Percentiles rank a stretch among this genome's conserved stretches.
Evolutionary conservation across 768 basidiomycete genomes (phyloP).

Genomic region (Collybia nuda): DNA sequence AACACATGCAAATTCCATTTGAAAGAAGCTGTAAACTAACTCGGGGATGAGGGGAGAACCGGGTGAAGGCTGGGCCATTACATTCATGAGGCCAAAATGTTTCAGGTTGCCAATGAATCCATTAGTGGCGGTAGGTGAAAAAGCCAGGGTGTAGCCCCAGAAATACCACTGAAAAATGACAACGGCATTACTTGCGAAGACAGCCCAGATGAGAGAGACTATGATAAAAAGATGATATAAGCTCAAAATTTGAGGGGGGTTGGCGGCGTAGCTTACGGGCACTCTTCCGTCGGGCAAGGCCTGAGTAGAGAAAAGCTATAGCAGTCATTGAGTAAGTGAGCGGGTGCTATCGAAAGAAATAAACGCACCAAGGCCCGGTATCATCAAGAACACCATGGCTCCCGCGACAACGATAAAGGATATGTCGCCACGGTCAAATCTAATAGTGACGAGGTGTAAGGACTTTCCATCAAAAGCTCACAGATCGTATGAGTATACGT

Average conservation of each 20-base stretch:
- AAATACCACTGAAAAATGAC: slow-evolving; percentile 81
- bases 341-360: neutral
- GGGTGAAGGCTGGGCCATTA: slow-evolving; percentile 70
- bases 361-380: slow-evolving; percentile 64
- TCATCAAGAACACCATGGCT: slow-evolving; percentile 75
- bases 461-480: neutral
- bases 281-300: slow-evolving; percentile 70
- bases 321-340: slow-evolving; percentile 1
- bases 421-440: slow-evolving; percentile 72
- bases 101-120: slow-evolving; percentile 79
- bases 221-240: slow-evolving; percentile 4
- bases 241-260: neutral
- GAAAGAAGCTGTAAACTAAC: slow-evolving; percentile 83
- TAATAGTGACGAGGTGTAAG: slow-evolving; percentile 17
- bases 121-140: slow-evolving; percentile 74
- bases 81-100: slow-evolving; percentile 75
- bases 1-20: slow-evolving; percentile 85
- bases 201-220: slow-evolving; percentile 77
- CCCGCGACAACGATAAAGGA: slow-evolving; percentile 69
- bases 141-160: slow-evolving; percentile 75
- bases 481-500: slow-evolving; percentile 1
- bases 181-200: slow-evolving; percentile 70
- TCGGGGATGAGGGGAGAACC: slow-evolving; percentile 82
- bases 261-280: slow-evolving; percentile 31
- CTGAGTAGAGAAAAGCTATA: slow-evolving; percentile 72